Base-by-base conservation (phyloP, 306 rosid species). In the Urtica urens region DNA sequence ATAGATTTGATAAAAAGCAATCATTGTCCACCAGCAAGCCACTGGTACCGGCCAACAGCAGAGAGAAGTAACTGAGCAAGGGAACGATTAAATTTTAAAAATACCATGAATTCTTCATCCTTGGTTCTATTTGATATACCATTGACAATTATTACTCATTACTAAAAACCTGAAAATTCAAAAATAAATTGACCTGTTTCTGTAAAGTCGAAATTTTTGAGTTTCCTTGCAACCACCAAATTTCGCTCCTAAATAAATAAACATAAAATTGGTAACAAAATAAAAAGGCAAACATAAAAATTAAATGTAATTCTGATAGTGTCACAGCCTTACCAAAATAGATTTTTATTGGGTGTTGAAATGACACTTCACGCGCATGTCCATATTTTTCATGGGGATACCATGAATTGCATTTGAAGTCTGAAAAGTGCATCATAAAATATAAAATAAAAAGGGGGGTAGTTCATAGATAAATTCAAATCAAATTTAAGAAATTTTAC, bases 261-360 rank as follows among this genome's bases (percentile, higher is more conserved):
- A 67, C 34, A 62, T 59, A 25, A 21, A n/a, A 15, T 29, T 26
- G 23, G 9, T 27, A 44, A 4, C 23, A 28, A 19, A 23, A 34
- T 5, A 14, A 49, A n/a, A n/a, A n/a, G n/a, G n/a, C n/a, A n/a
- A n/a, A n/a, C n/a, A n/a, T n/a, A n/a, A n/a, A n/a, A 38, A 66
- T 43, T 34, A 57, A 37, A 16, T 59, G 20, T 60, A 28, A 23
- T 63, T n/a, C n/a, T 46, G 58, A 51, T 67, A 64, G 22, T 51
- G 24, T n/a, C 16, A 53, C 17, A 43, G 48, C 27, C 76, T 34
- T 85, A 90, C 99, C 99, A 67, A 85, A 82, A 65, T 90, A 90
- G 31, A 90, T 12, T 79, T 90, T 90, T 55, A 90, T 90, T 20
- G 99, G 99, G 73, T 85, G 96, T 58, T 77, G 92, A 79, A 82